Conservation (phyloP, 805 yeast species). For the Starmerella lactis-condensi region DNA sequence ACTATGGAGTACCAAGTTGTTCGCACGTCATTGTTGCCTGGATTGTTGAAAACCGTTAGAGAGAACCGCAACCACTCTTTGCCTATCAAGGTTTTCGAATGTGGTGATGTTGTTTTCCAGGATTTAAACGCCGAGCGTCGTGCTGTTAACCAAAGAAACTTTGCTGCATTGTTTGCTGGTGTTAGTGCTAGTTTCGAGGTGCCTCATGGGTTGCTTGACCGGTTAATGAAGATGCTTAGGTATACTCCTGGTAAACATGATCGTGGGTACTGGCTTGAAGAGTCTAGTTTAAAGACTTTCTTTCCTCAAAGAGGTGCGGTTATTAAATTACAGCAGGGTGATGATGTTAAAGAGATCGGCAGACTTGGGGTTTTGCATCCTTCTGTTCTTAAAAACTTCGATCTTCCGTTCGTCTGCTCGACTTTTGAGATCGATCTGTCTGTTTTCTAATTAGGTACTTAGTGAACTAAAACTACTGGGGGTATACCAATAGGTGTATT, state of each 20-base stretch:
- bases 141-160: constrained; percentile 80
- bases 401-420: constrained; percentile 83
- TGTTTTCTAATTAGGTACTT: no score
- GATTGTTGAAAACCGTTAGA: constrained; percentile 80
- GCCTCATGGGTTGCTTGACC: constrained; percentile 86
- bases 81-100: constrained; percentile 88
- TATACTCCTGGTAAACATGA: constrained; percentile 49
- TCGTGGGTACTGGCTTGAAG: constrained; percentile 43
- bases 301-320: constrained; percentile 98
- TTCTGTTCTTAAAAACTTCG: constrained; percentile 68
- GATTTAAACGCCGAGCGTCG: constrained; percentile 65
- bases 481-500: no score
- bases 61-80: constrained; percentile 91
- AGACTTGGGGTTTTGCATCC: constrained; percentile 91
- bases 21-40: constrained; percentile 85
- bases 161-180: constrained; percentile 89
- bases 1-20: constrained; percentile 95
- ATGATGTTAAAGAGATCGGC: constrained; percentile 31
- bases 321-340: constrained; percentile 35
- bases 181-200: constrained; percentile 87
- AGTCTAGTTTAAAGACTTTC: constrained; percentile 34
- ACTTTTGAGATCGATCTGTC: constrained; percentile 76
- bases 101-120: constrained; percentile 86
- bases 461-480: no score
- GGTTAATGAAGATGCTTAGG: constrained; percentile 90